Conservation (phyloP, 1,284 basidiomycete species). For the Bondarzewia mesenterica region DNA sequence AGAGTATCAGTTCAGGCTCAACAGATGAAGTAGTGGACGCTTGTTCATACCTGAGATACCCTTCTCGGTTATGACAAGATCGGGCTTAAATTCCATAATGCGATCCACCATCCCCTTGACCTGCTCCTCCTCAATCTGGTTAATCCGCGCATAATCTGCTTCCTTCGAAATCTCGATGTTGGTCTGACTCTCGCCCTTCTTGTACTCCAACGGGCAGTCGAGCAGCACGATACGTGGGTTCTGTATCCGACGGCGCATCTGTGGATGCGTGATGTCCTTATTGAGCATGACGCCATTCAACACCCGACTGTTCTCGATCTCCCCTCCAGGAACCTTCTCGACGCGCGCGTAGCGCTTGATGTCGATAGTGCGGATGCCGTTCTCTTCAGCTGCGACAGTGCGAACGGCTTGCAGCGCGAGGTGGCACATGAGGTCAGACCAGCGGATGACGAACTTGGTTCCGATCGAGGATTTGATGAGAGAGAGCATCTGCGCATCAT, state of each 20-base stretch:
- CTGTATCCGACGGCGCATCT: constrained; percentile 89
- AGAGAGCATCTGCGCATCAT: constrained; percentile 90
- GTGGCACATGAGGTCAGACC: constrained; percentile 96
- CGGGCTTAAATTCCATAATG: constrained; percentile 91
- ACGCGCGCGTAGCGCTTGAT: constrained; percentile 97
- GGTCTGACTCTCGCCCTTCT: constrained; percentile 98
- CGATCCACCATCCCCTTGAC: constrained; percentile 85
- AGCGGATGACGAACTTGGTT: constrained; percentile 96
- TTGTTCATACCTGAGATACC: constrained; percentile 81
- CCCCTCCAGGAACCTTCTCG: constrained; percentile 95
- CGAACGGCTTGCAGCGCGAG: constrained; percentile 91
- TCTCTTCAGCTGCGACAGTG: constrained; percentile 65
- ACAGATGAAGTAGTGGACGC: background rate
- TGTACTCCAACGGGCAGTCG: constrained; percentile 98
- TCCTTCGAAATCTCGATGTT: constrained; percentile 98
- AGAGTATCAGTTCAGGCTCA: background rate
- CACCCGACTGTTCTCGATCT: constrained; percentile 90
- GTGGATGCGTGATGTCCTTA: constrained; percentile 98
- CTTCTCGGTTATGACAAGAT: constrained; percentile 96
- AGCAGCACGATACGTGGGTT: constrained; percentile 88
- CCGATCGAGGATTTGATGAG: constrained; percentile 99
- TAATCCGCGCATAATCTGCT: constrained; percentile 87
- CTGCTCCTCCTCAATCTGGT: constrained; percentile 97
- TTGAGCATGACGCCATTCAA: constrained; percentile 93
- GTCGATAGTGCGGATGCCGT: constrained; percentile 81